Base-by-base conservation (phyloP, 2,329 filamentous ascomycete genomes). In the Aspergillus fischeri region DNA sequence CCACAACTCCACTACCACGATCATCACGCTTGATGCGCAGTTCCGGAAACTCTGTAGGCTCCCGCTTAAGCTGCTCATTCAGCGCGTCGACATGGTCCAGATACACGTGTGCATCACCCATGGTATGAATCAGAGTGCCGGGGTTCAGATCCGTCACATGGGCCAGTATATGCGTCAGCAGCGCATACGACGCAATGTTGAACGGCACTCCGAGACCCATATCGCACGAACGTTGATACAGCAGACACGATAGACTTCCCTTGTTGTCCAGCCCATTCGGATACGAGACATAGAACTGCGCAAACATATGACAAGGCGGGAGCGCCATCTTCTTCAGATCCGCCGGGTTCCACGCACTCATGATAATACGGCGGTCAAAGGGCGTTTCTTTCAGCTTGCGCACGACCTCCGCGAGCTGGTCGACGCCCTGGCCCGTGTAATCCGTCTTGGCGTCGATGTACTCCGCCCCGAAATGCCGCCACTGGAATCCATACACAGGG, bases 71-170 rank as follows among this genome's bases (percentile, higher is more conserved):
- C 77, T 99, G 94, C 55, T 85, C 82, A 69, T 88, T 83, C 57
- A 99, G 79, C 11, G 94, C 92, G 54, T 96, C 92, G 7, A 96
- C 84, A 73, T 99, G 94, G 73, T 99, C 93, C 7, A 88, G 77
- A 75, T 99, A 99, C 1, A 99, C 88, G 75, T 99, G 94, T n/a
- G 93, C 91, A 74, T 99, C 94, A 14, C 94, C 94, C 92, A 99
- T 96, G 51, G 92, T 92, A 75, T 97, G 94, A 42, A 92, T 94
- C 60, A 99, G 82, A 52, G 85, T 93, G 0, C 93, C 94, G 0
- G 94, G 92, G 0, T 90, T 83, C 54, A 99, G 76, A 64, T 92
- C 88, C 69, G 89, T 92, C 10, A 89, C 91, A 70, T 92, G 88
- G 0, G 94, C 93, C 49, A 99, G 78, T 89, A 99, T 97, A 74